phyloP scores from a whole-genome alignment of 768 basidiomycete genomes.

The Mycena chlorophos region DNA sequence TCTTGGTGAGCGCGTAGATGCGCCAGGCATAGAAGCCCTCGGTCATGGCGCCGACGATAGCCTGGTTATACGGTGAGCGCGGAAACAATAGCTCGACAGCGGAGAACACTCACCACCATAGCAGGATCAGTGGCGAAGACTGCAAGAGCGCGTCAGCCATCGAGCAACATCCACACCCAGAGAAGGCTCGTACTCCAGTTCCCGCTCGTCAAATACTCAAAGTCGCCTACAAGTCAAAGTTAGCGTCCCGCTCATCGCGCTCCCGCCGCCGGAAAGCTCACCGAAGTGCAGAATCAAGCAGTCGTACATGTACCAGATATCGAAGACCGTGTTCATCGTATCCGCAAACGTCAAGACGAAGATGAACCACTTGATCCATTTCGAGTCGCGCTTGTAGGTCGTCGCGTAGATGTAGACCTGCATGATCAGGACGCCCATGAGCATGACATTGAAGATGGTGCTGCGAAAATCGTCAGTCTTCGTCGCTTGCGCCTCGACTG shows the following conservation, averaged over 20 bases:
- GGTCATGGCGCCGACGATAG: not conserved
- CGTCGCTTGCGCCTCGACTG: not conserved
- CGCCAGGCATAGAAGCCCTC: not conserved
- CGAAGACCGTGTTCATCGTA: constrained; percentile 47
- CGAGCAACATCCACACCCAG: not conserved
- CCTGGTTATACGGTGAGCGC: too few species aligned
- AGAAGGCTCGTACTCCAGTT: not conserved
- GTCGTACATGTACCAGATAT: constrained; percentile 46
- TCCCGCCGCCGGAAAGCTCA: too few species aligned
- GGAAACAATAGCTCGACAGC: too few species aligned
- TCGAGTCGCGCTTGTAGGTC: constrained; percentile 33
- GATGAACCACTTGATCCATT: constrained; percentile 43
- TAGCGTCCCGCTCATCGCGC: too few species aligned
- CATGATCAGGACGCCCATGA: constrained; percentile 51
- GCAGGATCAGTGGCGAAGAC: not conserved
- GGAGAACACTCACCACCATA: too few species aligned
- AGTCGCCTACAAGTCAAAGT: too few species aligned
- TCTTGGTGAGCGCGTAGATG: not conserved
- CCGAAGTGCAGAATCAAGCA: constrained; percentile 50
- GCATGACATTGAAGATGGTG: constrained; percentile 41
- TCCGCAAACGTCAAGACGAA: constrained; percentile 46
- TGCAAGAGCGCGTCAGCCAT: not conserved
- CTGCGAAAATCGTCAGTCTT: not conserved
- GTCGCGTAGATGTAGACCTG: constrained; percentile 51
- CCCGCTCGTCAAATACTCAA: not conserved